Percentiles rank a stretch among this genome's conserved stretches.
Conservation (phyloP, 129 eudicot genomes). For the Lonicera japonica region DNA sequence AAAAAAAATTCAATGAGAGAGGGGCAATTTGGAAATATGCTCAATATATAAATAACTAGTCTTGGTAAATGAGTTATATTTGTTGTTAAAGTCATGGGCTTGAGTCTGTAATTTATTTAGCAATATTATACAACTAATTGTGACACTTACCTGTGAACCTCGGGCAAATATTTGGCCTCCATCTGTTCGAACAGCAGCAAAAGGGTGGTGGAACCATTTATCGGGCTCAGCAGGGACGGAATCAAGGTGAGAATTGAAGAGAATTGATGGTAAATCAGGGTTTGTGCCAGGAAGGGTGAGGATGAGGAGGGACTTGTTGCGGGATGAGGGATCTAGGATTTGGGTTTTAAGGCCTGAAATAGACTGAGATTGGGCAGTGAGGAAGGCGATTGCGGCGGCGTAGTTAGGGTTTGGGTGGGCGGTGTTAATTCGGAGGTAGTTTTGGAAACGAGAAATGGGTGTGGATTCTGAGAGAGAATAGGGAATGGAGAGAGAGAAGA, state of each 20-base stretch:
- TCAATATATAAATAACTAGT: too few relatives aligned
- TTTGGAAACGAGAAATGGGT: conserved; percentile 53
- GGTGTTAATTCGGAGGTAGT: conserved; percentile 73
- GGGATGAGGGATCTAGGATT: conserved; percentile 37
- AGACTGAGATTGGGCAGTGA: conserved; percentile 40
- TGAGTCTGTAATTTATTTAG: too few relatives aligned
- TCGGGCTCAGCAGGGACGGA: conserved; percentile 91
- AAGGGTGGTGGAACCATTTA: conserved; percentile 69
- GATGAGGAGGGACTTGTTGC: conserved; percentile 59
- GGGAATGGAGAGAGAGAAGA: neutral
- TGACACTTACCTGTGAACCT: too few relatives aligned
- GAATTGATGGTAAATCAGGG: conserved; percentile 60
- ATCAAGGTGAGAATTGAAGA: conserved; percentile 84
- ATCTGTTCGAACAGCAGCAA: conserved; percentile 44
- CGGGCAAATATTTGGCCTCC: conserved; percentile 71
- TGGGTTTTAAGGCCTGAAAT: conserved; percentile 46
- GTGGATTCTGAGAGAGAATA: conserved; percentile 18
- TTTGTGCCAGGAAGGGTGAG: conserved; percentile 60
- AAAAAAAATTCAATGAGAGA: too few relatives aligned
- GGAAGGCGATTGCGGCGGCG: conserved; percentile 53
- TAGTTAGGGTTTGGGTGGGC: conserved; percentile 89
- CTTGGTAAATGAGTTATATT: too few relatives aligned
- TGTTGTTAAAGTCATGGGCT: too few relatives aligned
- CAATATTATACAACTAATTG: too few relatives aligned
- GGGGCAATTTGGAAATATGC: too few relatives aligned